These are phyloP conservation scores for Kwoniella bestiolae DNA, from an alignment of 768 basidiomycete species.

Conservation along the genomic window DNA sequence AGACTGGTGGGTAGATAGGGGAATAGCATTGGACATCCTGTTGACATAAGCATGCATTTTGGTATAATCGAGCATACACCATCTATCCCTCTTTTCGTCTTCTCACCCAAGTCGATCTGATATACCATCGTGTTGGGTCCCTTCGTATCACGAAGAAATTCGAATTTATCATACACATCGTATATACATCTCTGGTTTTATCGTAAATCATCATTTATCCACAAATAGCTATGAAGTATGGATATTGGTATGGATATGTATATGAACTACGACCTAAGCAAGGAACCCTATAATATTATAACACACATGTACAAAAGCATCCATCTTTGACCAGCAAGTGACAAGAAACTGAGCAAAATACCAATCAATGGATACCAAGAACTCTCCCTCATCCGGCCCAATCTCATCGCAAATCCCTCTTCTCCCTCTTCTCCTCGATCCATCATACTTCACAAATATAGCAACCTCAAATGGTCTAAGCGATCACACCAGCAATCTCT, in stretches of 20 bases:
- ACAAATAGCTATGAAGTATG: not conserved
- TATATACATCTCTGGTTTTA: not conserved
- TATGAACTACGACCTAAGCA: not conserved
- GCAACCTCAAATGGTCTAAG: not conserved
- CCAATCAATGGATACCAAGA: too few species aligned
- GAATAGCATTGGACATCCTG: not conserved
- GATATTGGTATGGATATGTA: conserved; percentile 1
- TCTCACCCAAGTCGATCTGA: too few species aligned
- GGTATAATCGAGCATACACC: not conserved
- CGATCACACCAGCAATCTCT: not conserved
- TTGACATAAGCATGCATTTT: conserved; percentile 3
- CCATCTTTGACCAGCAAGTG: conserved; percentile 3
- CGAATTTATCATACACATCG: not conserved
- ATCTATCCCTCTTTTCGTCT: not conserved
- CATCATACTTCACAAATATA: too few species aligned
- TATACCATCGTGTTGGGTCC: not conserved
- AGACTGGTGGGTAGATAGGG: not conserved
- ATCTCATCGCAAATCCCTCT: too few species aligned
- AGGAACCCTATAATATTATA: not conserved
- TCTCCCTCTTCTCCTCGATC: too few species aligned
- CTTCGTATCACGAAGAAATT: not conserved
- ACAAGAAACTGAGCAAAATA: not conserved
- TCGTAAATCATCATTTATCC: not conserved
- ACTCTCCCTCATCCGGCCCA: too few species aligned
- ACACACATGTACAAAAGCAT: not conserved